These are phyloP conservation scores for Cladophialophora psammophila DNA, from an alignment of 2,329 filamentous ascomycete genomes.

Conservation along the genomic window DNA sequence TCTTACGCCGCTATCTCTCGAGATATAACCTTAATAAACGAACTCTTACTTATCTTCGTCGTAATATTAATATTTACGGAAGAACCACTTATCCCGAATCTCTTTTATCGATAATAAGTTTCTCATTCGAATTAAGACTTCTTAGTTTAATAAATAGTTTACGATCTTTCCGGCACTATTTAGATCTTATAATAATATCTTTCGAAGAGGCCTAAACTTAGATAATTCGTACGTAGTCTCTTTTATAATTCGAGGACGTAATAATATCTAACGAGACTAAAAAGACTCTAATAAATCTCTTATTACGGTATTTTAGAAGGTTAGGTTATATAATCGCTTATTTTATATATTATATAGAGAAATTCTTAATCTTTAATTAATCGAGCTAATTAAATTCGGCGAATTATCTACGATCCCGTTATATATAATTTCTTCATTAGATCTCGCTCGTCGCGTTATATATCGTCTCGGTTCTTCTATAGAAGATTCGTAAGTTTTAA, in stretches of 20 bases:
- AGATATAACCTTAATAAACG: background rate
- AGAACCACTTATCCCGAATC: constrained; percentile 2
- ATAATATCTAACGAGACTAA: background rate
- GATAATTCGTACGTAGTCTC: background rate
- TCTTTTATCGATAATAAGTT: constrained; percentile 6
- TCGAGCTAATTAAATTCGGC: background rate
- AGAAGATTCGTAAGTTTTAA: background rate
- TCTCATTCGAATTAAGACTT: background rate
- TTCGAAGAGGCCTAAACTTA: background rate
- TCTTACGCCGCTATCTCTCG: too few relatives aligned
- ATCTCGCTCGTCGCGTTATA: background rate
- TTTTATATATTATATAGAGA: constrained; percentile 5
- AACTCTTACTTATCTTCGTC: constrained; percentile 3
- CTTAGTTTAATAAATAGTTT: constrained; percentile 4
- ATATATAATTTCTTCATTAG: background rate
- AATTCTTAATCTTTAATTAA: background rate
- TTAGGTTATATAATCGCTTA: background rate
- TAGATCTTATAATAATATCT: background rate
- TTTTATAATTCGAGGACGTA: background rate
- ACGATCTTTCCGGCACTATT: constrained; percentile 12
- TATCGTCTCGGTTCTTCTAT: background rate
- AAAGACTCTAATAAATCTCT: background rate
- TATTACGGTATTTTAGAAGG: constrained; percentile 2
- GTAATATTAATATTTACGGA: constrained; percentile 3
- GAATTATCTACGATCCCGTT: background rate